These are phyloP conservation scores for Glarea lozoyensis DNA, from an alignment of 495 filamentous ascomycete genomes.

Conservation along the genomic window DNA sequence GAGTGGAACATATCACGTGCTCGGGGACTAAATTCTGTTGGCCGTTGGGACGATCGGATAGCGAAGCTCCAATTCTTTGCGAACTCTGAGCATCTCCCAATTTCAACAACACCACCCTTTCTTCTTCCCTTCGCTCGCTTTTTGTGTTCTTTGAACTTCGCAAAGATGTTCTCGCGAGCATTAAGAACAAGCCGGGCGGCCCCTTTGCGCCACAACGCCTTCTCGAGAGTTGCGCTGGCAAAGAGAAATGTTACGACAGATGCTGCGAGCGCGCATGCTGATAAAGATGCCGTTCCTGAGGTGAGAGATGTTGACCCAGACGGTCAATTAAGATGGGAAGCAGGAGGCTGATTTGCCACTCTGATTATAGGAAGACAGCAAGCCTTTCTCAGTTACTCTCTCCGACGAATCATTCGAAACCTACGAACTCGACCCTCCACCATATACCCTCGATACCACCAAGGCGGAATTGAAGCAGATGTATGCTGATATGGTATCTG, in stretches of 20 bases:
- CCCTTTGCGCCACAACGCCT: slow-evolving; percentile 29
- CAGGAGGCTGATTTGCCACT: slow-evolving; percentile 2
- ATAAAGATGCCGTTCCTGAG: slow-evolving; percentile 70
- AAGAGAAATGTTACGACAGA: slow-evolving; percentile 84
- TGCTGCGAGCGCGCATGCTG: slow-evolving; percentile 82
- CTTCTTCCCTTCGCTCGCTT: slow-evolving; percentile 4
- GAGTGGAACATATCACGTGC: too few species aligned
- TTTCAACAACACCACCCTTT: slow-evolving; percentile 7
- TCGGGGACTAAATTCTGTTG: too few species aligned
- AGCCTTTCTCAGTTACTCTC: slow-evolving; percentile 85
- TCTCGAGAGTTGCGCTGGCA: slow-evolving; percentile 35
- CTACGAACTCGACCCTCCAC: slow-evolving; percentile 93
- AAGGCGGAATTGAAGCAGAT: slow-evolving; percentile 98
- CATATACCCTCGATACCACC: slow-evolving; percentile 83
- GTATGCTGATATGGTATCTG: slow-evolving; percentile 94
- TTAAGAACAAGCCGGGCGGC: slow-evolving; percentile 35
- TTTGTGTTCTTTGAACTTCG: not conserved
- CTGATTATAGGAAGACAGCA: slow-evolving; percentile 68
- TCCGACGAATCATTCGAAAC: slow-evolving; percentile 99
- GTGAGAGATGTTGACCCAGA: slow-evolving; percentile 23
- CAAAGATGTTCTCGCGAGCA: slow-evolving; percentile 44
- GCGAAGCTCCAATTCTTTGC: slow-evolving; percentile 3
- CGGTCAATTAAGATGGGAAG: slow-evolving; percentile 8
- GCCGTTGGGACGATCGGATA: too few species aligned
- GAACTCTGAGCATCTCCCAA: too few species aligned